These are phyloP conservation scores for Leccinum huronense DNA, from an alignment of 1,284 basidiomycete species.

Conservation along the genomic window DNA sequence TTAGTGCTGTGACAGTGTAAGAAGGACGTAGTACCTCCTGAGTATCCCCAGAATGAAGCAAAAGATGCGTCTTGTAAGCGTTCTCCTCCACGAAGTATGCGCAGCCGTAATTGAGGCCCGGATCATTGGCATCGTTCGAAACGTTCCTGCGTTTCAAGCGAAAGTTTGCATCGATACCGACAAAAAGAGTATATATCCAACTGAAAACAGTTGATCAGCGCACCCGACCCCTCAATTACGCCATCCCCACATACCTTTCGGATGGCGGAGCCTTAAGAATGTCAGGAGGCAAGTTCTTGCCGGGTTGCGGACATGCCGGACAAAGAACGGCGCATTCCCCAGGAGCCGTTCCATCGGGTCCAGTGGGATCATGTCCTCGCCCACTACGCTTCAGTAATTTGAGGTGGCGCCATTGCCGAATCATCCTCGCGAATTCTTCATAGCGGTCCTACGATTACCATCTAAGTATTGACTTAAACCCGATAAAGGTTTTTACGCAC, in stretches of 20 bases:
- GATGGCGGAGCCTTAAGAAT: too few relatives aligned
- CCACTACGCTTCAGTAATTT: constrained; percentile 2
- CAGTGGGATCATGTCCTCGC: too few relatives aligned
- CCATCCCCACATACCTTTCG: background rate
- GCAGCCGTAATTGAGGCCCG: background rate
- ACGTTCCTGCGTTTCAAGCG: background rate
- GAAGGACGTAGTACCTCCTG: background rate
- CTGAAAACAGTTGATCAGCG: too few relatives aligned
- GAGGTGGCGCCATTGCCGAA: constrained; percentile 1
- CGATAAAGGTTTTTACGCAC: background rate
- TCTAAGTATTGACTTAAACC: too few relatives aligned
- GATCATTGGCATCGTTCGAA: background rate
- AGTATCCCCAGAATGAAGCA: background rate
- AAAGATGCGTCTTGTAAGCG: background rate
- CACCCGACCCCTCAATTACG: background rate
- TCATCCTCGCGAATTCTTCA: too few relatives aligned
- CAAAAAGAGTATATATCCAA: too few relatives aligned
- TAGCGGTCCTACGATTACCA: too few relatives aligned
- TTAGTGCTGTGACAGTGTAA: background rate
- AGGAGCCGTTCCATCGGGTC: too few relatives aligned
- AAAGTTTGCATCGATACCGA: background rate
- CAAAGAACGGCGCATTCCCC: too few relatives aligned
- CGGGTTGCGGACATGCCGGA: too few relatives aligned
- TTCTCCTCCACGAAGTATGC: background rate
- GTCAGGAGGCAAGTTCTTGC: too few relatives aligned